A percentile compares a stretch with the other conserved stretches of the same genome.
These are phyloP conservation scores for Atalantia buxifolia DNA, from an alignment of 345 rosid species.

Conservation along the genomic window DNA sequence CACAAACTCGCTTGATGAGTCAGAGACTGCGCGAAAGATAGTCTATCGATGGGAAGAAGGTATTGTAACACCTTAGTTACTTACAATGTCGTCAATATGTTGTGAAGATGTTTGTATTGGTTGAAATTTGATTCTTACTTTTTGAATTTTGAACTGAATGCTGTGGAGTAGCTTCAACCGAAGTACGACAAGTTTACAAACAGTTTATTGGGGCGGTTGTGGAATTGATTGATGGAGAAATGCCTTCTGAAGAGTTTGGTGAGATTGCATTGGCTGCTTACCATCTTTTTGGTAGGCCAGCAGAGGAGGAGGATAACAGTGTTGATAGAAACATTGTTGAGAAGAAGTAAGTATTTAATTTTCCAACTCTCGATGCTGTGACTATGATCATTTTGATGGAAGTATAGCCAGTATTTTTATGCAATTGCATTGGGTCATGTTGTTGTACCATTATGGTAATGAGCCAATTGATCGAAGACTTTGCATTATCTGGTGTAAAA, in stretches of 20 bases:
- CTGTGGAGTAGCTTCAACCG: conserved; percentile 59
- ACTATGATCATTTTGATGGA: background rate
- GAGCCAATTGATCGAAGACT: background rate
- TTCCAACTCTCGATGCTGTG: background rate
- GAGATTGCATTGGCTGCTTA: conserved; percentile 65
- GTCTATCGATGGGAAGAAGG: conserved; percentile 91
- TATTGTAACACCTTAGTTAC: conserved; percentile 16
- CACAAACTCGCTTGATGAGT: conserved; percentile 52
- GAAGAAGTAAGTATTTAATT: conserved; percentile 44
- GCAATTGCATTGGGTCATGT: background rate
- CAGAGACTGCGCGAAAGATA: conserved; percentile 76
- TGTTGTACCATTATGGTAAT: background rate
- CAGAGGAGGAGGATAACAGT: conserved; percentile 51
- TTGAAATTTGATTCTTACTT: conserved; percentile 4
- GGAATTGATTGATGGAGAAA: conserved; percentile 73
- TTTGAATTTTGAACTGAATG: conserved; percentile 9
- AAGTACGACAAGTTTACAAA: conserved; percentile 79
- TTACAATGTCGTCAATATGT: background rate
- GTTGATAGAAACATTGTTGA: conserved; percentile 27
- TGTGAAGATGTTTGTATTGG: background rate
- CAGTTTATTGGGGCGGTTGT: conserved; percentile 73
- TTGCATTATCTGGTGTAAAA: background rate
- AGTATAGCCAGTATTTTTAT: background rate
- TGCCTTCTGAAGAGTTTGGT: conserved; percentile 74
- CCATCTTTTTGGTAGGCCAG: conserved; percentile 41